A percentile compares a stretch with the other conserved stretches of the same genome.
phyloP scores from a whole-genome alignment of 2,329 filamentous ascomycete species.

The Neopestalotiopsis sp. region DNA sequence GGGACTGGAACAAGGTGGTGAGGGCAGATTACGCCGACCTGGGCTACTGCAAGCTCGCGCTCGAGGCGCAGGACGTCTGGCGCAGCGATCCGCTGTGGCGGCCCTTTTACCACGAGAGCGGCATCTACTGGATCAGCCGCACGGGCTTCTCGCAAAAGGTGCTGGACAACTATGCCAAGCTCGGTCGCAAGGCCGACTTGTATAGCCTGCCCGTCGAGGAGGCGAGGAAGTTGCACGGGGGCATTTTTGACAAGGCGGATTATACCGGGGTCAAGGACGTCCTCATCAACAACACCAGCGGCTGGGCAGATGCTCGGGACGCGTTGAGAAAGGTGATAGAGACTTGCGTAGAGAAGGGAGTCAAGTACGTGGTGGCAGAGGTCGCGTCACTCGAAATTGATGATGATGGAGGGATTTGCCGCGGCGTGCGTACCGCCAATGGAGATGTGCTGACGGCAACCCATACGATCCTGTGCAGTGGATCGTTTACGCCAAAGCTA shows the following conservation, averaged over 20 bases:
- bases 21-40: slow-evolving; percentile 72
- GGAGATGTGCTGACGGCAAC: slow-evolving; percentile 53
- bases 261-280: slow-evolving; percentile 65
- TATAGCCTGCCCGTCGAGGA: slow-evolving; percentile 51
- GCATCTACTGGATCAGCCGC: slow-evolving; percentile 60
- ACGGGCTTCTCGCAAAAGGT: slow-evolving; percentile 57
- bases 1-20: slow-evolving; percentile 77
- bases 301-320: slow-evolving; percentile 69
- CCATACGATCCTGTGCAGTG: slow-evolving; percentile 59
- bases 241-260: slow-evolving; percentile 65
- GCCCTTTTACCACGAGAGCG: slow-evolving; percentile 54
- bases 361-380: slow-evolving; percentile 63
- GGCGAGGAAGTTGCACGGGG: slow-evolving; percentile 57
- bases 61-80: slow-evolving; percentile 69
- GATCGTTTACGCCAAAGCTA: slow-evolving; percentile 63
- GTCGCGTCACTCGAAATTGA: slow-evolving; percentile 55
- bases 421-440: slow-evolving; percentile 53
- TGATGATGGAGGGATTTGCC: slow-evolving; percentile 47
- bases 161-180: slow-evolving; percentile 55
- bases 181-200: slow-evolving; percentile 46
- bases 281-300: slow-evolving; percentile 65
- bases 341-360: slow-evolving; percentile 57
- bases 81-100: slow-evolving; percentile 49
- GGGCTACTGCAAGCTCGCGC: slow-evolving; percentile 68
- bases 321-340: slow-evolving; percentile 60